These are phyloP conservation scores for Zymoseptoria ardabiliae DNA, from an alignment of 2,329 filamentous ascomycete genomes.

Conservation along the genomic window DNA sequence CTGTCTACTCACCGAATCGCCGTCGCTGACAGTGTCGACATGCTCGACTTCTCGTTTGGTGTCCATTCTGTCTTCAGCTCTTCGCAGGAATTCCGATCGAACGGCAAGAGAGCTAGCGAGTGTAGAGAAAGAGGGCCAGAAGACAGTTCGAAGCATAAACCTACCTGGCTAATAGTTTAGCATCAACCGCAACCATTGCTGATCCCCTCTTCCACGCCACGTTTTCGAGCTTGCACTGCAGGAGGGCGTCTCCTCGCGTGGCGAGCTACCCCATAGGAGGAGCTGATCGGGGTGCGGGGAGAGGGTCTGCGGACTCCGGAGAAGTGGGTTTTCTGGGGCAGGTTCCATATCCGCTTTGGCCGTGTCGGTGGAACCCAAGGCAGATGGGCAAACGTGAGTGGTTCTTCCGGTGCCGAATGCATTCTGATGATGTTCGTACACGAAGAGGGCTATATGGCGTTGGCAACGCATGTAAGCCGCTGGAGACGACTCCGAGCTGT, in stretches of 20 bases:
- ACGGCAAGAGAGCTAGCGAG: neutral
- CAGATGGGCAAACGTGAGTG: neutral
- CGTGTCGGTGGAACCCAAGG: neutral
- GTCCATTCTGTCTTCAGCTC: neutral
- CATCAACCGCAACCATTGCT: neutral
- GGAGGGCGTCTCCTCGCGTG: neutral
- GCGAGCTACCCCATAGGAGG: neutral
- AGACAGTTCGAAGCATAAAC: neutral
- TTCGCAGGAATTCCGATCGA: neutral
- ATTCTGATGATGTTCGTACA: too few species aligned
- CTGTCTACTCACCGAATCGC: neutral
- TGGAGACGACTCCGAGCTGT: neutral
- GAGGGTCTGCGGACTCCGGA: neutral
- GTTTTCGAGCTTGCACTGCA: neutral
- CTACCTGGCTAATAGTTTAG: neutral
- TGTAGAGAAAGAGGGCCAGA: neutral
- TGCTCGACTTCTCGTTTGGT: slow-evolving; percentile 5
- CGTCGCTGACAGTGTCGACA: slow-evolving; percentile 1
- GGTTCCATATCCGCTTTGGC: neutral
- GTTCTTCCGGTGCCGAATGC: neutral
- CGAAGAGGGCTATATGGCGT: neutral
- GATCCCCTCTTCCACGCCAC: neutral
- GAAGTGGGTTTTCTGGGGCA: neutral
- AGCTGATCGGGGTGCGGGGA: neutral
- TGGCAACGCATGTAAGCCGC: too few species aligned